These are phyloP conservation scores for Aspergillus coremiiformis DNA, from an alignment of 495 filamentous ascomycete species.

Conservation along the genomic window DNA sequence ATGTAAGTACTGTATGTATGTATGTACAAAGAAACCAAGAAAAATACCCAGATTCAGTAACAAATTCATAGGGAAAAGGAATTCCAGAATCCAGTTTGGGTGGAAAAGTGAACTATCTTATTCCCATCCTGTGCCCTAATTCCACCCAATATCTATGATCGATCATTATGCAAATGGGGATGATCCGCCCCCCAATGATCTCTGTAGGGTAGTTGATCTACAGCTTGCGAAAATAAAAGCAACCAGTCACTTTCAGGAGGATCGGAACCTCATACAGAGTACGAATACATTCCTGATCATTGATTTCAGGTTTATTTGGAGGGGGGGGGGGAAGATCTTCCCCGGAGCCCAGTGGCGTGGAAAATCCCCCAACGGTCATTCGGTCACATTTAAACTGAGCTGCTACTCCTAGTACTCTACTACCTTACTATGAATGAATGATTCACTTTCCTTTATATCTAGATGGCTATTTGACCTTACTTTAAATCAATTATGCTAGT, in stretches of 20 bases:
- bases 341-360: too few species aligned
- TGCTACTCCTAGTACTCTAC: too few species aligned
- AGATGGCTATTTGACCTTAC: conserved; percentile 5
- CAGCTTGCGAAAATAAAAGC: background rate
- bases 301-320: background rate
- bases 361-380: too few species aligned
- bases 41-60: background rate
- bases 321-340: background rate
- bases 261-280: background rate
- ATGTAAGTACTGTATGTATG: background rate
- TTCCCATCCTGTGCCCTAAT: conserved; percentile 17
- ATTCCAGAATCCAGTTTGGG: background rate
- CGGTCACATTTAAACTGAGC: too few species aligned
- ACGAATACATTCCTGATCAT: background rate
- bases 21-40: background rate
- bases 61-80: background rate
- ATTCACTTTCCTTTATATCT: background rate
- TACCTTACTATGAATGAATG: too few species aligned
- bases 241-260: background rate
- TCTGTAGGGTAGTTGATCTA: conserved; percentile 16
- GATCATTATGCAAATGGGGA: conserved; percentile 12
- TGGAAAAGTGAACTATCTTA: background rate
- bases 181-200: conserved; percentile 11
- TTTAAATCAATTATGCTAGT: conserved; percentile 34
- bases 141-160: conserved; percentile 14